These are phyloP conservation scores for Metarhizium sp. DNA, from an alignment of 2,329 filamentous ascomycete species.

Conservation along the genomic window DNA sequence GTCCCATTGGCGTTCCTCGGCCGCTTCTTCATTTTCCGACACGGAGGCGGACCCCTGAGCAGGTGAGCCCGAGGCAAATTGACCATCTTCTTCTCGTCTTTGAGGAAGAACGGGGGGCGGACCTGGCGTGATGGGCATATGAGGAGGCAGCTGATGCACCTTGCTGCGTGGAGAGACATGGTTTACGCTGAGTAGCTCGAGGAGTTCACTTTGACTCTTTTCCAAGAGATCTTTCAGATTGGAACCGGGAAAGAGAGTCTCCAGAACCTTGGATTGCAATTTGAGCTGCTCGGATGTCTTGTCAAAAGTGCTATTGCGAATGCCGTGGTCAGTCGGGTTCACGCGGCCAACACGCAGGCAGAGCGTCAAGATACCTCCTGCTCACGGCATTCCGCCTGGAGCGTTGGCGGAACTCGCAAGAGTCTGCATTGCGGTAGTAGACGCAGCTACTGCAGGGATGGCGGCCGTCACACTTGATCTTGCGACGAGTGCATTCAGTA, in stretches of 20 bases:
- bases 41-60: no score
- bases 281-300: slow-evolving; percentile 15
- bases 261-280: slow-evolving; percentile 13
- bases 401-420: slow-evolving; percentile 20
- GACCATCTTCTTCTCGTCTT: slow-evolving; percentile 15
- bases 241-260: slow-evolving; percentile 13
- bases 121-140: no score
- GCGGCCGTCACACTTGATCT: no score
- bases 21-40: no score
- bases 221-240: slow-evolving; percentile 9
- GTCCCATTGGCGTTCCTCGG: slow-evolving; percentile 4
- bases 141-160: no score
- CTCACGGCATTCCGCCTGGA: slow-evolving; percentile 20
- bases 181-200: no score
- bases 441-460: slow-evolving; percentile 22
- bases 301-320: slow-evolving; percentile 14
- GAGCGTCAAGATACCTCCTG: slow-evolving; percentile 11
- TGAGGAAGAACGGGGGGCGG: neutral
- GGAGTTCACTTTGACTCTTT: slow-evolving; percentile 8
- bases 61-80: no score
- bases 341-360: no score
- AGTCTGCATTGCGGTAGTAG: slow-evolving; percentile 16
- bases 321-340: slow-evolving; percentile 4
- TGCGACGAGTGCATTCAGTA: no score
- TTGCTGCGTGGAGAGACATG: no score